Conservation (phyloP, 2,329 filamentous ascomycete genomes). For the Myriangium duriaei region DNA sequence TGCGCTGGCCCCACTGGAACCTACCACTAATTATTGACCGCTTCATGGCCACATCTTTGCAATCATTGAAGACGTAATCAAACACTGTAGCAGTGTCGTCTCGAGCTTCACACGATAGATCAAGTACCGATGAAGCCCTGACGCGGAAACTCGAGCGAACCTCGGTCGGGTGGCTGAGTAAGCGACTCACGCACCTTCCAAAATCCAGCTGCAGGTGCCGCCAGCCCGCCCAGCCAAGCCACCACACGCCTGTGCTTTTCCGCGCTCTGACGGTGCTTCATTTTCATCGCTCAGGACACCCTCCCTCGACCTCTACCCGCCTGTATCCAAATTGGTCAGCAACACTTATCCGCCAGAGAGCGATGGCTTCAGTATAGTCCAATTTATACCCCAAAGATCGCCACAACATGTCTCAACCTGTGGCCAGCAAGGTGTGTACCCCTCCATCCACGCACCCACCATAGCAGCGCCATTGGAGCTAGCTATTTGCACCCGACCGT, state of each 20-base stretch:
- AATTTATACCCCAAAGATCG: constrained; percentile 7
- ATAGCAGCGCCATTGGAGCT: too few species aligned
- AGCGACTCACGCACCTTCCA: not conserved
- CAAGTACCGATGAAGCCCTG: too few species aligned
- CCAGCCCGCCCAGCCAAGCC: not conserved
- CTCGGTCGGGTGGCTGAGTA: not conserved
- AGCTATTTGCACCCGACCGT: too few species aligned
- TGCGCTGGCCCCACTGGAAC: too few species aligned
- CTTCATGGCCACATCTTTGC: too few species aligned
- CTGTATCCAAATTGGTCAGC: constrained; percentile 7
- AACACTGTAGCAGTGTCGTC: not conserved
- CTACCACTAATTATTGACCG: too few species aligned
- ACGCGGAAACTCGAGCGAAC: too few species aligned
- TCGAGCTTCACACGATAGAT: too few species aligned
- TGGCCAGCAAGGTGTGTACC: constrained; percentile 18
- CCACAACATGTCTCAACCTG: constrained; percentile 7
- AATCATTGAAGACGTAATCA: constrained; percentile 6
- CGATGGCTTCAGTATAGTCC: constrained; percentile 8
- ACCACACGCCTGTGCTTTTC: not conserved
- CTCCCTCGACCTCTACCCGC: not conserved
- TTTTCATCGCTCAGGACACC: not conserved
- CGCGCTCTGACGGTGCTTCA: not conserved
- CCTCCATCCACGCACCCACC: too few species aligned
- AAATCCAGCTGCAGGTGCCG: not conserved
- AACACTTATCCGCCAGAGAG: constrained; percentile 1